These are phyloP conservation scores for Cornus florida DNA, from an alignment of 148 eudicot species.

Conservation along the genomic window DNA sequence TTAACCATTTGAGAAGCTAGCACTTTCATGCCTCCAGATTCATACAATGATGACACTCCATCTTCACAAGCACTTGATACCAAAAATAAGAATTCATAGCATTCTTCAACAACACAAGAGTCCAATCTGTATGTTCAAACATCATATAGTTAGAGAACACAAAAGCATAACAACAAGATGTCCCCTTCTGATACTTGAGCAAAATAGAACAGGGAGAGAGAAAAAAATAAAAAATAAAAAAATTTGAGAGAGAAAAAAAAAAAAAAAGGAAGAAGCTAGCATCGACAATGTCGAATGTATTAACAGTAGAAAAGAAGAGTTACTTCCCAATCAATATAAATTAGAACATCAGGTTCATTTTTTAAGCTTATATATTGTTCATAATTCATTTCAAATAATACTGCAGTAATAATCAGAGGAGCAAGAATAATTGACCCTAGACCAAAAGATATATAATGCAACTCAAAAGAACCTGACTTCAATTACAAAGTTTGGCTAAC, in stretches of 20 bases:
- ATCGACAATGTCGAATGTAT: background rate
- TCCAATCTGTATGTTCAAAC: constrained; percentile 41
- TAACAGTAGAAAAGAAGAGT: no score
- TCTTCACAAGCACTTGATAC: constrained; percentile 49
- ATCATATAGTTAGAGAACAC: background rate
- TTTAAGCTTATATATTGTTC: background rate
- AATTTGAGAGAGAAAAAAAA: no score
- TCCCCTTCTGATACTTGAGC: background rate
- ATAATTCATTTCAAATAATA: background rate
- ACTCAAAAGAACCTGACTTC: background rate
- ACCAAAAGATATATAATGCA: background rate
- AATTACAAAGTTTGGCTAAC: background rate
- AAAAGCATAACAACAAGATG: background rate
- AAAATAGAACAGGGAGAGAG: background rate
- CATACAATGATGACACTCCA: constrained; percentile 46
- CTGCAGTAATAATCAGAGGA: background rate
- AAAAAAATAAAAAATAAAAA: no score
- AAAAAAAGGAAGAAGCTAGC: no score
- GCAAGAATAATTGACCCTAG: background rate
- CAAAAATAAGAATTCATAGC: constrained; percentile 66
- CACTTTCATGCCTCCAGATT: constrained; percentile 60
- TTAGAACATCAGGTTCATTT: background rate
- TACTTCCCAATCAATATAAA: background rate
- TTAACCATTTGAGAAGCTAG: constrained; percentile 58
- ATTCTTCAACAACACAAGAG: constrained; percentile 46